Conservation (phyloP, 2,329 filamentous ascomycete genomes). For the Orbilia ellipsospora region DNA sequence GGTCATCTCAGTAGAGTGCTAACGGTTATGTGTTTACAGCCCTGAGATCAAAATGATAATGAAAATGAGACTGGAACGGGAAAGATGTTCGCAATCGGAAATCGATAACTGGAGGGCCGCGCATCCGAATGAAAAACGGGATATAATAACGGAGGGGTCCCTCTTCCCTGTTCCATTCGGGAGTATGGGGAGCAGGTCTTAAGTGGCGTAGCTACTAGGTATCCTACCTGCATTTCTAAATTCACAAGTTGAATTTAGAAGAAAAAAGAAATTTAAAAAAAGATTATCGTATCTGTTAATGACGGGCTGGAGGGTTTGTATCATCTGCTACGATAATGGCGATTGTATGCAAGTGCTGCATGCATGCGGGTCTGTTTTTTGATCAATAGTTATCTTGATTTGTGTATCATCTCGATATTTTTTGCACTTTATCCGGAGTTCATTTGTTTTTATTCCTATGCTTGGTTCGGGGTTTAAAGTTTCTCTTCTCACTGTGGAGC, state of each 20-base stretch:
- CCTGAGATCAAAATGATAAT: conserved; percentile 71
- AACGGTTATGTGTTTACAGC: conserved; percentile 57
- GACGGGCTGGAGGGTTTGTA: conserved; percentile 12
- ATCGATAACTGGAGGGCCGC: conserved; percentile 12
- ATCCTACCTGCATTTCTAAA: too few relatives aligned
- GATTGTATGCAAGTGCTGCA: conserved; percentile 5
- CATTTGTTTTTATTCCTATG: neutral
- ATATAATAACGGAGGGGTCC: conserved; percentile 8
- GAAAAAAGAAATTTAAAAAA: neutral
- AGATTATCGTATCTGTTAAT: neutral
- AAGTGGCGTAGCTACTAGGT: neutral
- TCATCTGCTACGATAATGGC: conserved; percentile 37
- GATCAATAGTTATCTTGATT: too few relatives aligned
- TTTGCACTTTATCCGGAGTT: conserved; percentile 38
- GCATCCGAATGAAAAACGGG: conserved; percentile 19
- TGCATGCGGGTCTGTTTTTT: too few relatives aligned
- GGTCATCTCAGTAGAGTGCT: neutral
- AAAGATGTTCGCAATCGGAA: conserved; percentile 37
- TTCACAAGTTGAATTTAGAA: neutral
- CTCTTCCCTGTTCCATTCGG: conserved; percentile 28
- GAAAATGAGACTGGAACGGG: conserved; percentile 67
- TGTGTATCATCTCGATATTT: neutral
- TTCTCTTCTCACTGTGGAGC: neutral
- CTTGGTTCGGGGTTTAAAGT: neutral
- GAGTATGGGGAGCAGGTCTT: neutral